Evolutionary conservation across 805 yeast genomes (phyloP).

Genomic region (Saccharomycopsis javanensis): DNA sequence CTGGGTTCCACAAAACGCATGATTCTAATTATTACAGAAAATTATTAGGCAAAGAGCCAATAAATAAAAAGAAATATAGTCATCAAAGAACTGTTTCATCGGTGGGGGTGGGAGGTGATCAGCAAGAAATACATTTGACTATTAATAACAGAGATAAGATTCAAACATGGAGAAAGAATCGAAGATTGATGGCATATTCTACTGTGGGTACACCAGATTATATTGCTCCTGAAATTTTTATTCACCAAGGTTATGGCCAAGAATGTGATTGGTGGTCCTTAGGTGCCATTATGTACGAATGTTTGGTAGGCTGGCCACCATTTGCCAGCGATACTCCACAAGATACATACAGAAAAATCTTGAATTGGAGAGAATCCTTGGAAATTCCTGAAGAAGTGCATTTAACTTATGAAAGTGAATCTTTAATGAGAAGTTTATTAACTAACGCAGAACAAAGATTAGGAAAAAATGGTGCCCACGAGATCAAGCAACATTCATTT

Average conservation of each 20-base stretch:
- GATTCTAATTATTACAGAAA: constrained; percentile 81
- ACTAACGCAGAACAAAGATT: constrained; percentile 72
- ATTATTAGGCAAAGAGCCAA: constrained; percentile 50
- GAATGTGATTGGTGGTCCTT: constrained; percentile 98
- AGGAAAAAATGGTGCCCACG: constrained; percentile 89
- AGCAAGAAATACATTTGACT: constrained; percentile 70
- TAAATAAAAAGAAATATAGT: constrained; percentile 22
- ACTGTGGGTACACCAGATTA: constrained; percentile 96
- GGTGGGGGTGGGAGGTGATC: constrained; percentile 37
- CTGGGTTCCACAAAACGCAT: constrained; percentile 91
- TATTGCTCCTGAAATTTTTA: constrained; percentile 89
- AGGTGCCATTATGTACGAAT: constrained; percentile 95
- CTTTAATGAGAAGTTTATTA: constrained; percentile 65
- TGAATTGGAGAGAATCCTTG: constrained; percentile 83
- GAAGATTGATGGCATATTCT: constrained; percentile 89
- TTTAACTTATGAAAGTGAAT: constrained; percentile 80
- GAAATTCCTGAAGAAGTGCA: constrained; percentile 89
- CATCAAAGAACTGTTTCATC: constrained; percentile 77
- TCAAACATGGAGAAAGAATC: constrained; percentile 90
- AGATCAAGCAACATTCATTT: constrained; percentile 82
- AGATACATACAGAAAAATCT: constrained; percentile 83
- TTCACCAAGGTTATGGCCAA: constrained; percentile 91
- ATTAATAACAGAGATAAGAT: constrained; percentile 92
- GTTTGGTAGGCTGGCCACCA: constrained; percentile 96
- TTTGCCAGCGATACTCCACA: constrained; percentile 92